phyloP scores from a whole-genome alignment of 371 early-diverging fungal species.

The Syncephalastrum monosporum region DNA sequence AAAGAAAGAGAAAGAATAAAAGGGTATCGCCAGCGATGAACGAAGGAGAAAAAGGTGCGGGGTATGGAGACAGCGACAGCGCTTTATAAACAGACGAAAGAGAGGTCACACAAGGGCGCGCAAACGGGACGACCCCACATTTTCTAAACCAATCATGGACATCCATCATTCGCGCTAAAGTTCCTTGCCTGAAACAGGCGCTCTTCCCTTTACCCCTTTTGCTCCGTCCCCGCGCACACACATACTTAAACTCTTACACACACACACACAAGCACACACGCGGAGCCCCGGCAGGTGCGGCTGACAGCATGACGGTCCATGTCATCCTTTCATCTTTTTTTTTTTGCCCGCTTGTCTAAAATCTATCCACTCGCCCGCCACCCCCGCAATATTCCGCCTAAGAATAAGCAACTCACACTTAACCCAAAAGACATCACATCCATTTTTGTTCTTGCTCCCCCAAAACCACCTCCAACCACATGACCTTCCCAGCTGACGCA shows the following conservation, averaged over 20 bases:
- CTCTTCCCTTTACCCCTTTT: constrained; percentile 7
- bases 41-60: constrained; percentile 8
- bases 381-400: too few species aligned
- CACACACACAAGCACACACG: background rate
- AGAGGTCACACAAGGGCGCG: constrained; percentile 8
- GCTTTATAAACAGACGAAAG: constrained; percentile 8
- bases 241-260: background rate
- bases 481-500: too few species aligned
- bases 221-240: background rate
- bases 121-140: constrained; percentile 12
- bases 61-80: constrained; percentile 1
- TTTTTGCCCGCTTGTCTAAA: too few species aligned
- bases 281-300: background rate
- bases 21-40: constrained; percentile 28
- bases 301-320: too few species aligned
- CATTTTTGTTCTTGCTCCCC: too few species aligned
- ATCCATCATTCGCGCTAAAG: background rate
- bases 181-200: constrained; percentile 14
- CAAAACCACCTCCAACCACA: too few species aligned
- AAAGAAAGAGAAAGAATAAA: constrained; percentile 7
- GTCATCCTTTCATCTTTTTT: too few species aligned
- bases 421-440: too few species aligned
- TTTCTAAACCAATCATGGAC: constrained; percentile 10
- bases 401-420: too few species aligned
- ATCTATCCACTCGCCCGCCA: too few species aligned